Conservation (phyloP, 2,329 filamentous ascomycete genomes). For the Juglanconis oblonga region DNA sequence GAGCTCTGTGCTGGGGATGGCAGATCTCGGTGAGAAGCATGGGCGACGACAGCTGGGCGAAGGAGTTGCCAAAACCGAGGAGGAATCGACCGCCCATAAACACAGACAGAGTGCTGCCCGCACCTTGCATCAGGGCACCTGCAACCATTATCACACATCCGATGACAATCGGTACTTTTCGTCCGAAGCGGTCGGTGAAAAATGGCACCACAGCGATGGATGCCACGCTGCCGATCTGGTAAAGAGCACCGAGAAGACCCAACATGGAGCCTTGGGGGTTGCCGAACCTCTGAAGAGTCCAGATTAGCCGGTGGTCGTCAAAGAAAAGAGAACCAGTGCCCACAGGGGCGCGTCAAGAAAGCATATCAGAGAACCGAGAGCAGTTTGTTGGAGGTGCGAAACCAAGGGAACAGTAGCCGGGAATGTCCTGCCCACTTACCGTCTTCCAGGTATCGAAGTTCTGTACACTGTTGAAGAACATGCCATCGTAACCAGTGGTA, state of each 20-base stretch:
- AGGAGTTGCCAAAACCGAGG: constrained; percentile 55
- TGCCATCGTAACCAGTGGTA: constrained; percentile 54
- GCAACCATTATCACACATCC: constrained; percentile 54
- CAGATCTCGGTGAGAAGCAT: constrained; percentile 52
- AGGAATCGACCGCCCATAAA: constrained; percentile 56
- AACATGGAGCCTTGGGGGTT: constrained; percentile 40
- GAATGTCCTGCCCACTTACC: neutral
- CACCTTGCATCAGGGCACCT: constrained; percentile 55
- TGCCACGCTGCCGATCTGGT: constrained; percentile 56
- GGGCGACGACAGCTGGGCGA: constrained; percentile 50
- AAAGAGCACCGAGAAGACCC: constrained; percentile 56
- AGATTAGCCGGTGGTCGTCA: neutral
- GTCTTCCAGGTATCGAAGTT: constrained; percentile 42
- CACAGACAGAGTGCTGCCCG: constrained; percentile 41
- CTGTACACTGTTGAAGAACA: constrained; percentile 44
- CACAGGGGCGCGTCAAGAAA: neutral
- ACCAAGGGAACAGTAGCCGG: neutral
- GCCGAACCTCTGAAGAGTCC: constrained; percentile 38
- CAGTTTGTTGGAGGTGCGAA: neutral
- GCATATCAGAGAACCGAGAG: neutral
- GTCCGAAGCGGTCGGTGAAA: constrained; percentile 52
- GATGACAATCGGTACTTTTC: constrained; percentile 50
- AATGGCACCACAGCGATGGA: constrained; percentile 56
- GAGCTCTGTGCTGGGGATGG: constrained; percentile 48
- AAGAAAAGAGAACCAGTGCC: neutral